phyloP scores from a whole-genome alignment of 192 early-diverging fungal species.

The Coemansia sp. region DNA sequence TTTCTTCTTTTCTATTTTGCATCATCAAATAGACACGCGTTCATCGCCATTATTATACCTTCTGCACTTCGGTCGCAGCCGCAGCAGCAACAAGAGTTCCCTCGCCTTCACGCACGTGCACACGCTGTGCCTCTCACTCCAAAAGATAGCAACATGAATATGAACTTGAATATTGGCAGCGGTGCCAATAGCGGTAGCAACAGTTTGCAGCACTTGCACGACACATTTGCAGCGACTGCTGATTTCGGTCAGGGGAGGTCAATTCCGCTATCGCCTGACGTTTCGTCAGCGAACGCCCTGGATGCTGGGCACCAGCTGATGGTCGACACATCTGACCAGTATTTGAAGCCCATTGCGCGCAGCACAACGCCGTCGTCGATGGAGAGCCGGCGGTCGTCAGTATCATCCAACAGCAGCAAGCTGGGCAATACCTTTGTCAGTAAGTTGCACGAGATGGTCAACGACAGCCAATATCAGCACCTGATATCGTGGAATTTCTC shows the following conservation, averaged over 20 bases:
- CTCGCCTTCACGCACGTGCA: background rate
- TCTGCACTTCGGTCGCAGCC: background rate
- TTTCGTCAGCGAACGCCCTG: slow-evolving; percentile 19
- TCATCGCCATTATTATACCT: background rate
- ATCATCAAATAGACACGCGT: slow-evolving; percentile 8
- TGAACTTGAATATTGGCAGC: slow-evolving; percentile 19
- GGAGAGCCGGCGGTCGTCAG: slow-evolving; percentile 52
- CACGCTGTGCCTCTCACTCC: background rate
- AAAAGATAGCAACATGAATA: slow-evolving; percentile 16
- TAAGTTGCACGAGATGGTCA: slow-evolving; percentile 76
- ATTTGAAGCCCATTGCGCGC: slow-evolving; percentile 50
- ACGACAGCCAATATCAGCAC: slow-evolving; percentile 83
- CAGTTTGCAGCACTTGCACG: slow-evolving; percentile 46
- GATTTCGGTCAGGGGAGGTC: slow-evolving; percentile 30
- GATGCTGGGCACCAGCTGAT: slow-evolving; percentile 46
- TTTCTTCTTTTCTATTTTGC: slow-evolving; percentile 5
- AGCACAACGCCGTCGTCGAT: slow-evolving; percentile 52
- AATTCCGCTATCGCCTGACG: slow-evolving; percentile 51
- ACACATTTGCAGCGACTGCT: slow-evolving; percentile 24
- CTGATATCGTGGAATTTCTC: slow-evolving; percentile 88
- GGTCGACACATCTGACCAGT: slow-evolving; percentile 53
- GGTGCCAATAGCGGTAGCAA: slow-evolving; percentile 12
- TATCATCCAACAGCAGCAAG: slow-evolving; percentile 48
- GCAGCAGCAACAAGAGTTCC: background rate
- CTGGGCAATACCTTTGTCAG: slow-evolving; percentile 61